A percentile compares a stretch with the other conserved stretches of the same genome.
These are phyloP conservation scores for Geotrichum fermentans DNA, from an alignment of 1,139 yeast genomes.

Conservation along the genomic window DNA sequence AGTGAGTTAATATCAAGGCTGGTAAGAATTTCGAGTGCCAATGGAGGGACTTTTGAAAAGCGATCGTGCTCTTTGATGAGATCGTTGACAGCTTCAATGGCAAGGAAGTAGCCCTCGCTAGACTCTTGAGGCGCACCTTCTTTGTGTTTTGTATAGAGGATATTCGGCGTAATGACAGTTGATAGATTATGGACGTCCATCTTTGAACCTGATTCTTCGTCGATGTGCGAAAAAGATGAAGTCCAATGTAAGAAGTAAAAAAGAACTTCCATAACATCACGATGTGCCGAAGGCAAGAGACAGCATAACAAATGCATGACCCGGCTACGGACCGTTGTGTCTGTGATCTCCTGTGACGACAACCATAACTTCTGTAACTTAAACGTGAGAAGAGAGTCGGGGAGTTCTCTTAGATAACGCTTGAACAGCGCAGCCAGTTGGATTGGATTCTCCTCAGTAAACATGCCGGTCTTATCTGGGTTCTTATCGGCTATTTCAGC, in stretches of 20 bases:
- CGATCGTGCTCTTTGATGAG: constrained; percentile 81
- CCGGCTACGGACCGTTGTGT: constrained; percentile 48
- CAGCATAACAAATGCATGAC: constrained; percentile 69
- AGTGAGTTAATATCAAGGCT: neutral
- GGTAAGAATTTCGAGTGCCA: constrained; percentile 33
- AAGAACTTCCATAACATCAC: constrained; percentile 83
- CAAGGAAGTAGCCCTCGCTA: constrained; percentile 80
- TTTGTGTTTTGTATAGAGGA: constrained; percentile 47
- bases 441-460: constrained; percentile 75
- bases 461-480: constrained; percentile 69
- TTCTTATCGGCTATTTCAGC: constrained; percentile 69
- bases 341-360: constrained; percentile 53
- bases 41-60: constrained; percentile 68
- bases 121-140: constrained; percentile 33
- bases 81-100: constrained; percentile 77
- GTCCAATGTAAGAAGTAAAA: constrained; percentile 90
- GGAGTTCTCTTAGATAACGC: constrained; percentile 86
- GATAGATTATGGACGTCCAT: constrained; percentile 96
- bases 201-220: constrained; percentile 64
- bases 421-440: constrained; percentile 92
- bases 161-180: constrained; percentile 91
- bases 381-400: constrained; percentile 82
- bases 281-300: constrained; percentile 72
- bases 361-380: constrained; percentile 78
- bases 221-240: constrained; percentile 81